phyloP scores from a whole-genome alignment of 352 stramenopile genomes.

The Pythium apleroticum region DNA sequence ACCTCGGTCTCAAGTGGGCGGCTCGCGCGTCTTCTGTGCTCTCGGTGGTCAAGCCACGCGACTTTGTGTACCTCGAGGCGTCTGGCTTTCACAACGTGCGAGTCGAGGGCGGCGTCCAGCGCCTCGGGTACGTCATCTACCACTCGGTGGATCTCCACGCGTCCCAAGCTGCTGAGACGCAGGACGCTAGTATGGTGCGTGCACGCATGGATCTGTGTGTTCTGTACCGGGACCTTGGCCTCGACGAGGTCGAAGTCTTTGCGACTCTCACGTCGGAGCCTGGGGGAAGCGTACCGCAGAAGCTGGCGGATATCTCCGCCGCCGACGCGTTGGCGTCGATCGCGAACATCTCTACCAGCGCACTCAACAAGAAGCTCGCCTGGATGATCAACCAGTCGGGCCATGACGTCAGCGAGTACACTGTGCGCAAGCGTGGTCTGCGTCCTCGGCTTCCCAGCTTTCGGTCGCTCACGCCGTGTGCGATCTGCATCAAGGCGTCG shows the following conservation, averaged over 20 bases:
- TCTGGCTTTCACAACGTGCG: background rate
- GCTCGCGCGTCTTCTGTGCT: background rate
- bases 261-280: constrained; percentile 14
- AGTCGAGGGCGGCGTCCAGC: background rate
- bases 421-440: background rate
- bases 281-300: constrained; percentile 10
- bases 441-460: constrained; percentile 9
- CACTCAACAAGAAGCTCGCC: constrained; percentile 17
- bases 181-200: constrained; percentile 31
- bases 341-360: constrained; percentile 6
- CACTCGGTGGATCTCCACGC: constrained; percentile 16
- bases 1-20: constrained; percentile 4
- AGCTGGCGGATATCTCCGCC: constrained; percentile 7
- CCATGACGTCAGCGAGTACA: background rate
- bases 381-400: background rate
- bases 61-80: background rate
- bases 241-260: constrained; percentile 40
- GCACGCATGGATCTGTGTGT: constrained; percentile 49
- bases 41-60: background rate
- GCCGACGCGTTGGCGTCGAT: constrained; percentile 6
- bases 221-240: constrained; percentile 40
- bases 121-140: constrained; percentile 9
- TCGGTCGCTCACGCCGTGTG: background rate
- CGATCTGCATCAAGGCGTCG: background rate
- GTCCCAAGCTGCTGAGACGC: background rate